phyloP scores from a whole-genome alignment of 2,329 filamentous ascomycete genomes.

The Ceratocystis harringtonii region DNA sequence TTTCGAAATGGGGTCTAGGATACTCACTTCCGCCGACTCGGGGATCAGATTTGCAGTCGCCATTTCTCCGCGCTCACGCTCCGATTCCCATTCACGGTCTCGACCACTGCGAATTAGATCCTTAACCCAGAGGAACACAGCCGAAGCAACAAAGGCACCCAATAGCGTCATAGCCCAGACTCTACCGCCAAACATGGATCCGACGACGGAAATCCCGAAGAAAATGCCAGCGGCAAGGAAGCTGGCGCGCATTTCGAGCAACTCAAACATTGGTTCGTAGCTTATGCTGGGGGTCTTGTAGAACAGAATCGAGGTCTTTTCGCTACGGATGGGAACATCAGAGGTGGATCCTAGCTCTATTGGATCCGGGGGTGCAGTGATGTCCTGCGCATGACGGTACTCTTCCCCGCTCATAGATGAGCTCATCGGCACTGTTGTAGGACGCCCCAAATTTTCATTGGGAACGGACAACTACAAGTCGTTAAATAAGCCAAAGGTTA shows the following conservation, averaged over 20 bases:
- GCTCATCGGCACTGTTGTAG: slow-evolving; percentile 57
- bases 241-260: slow-evolving; percentile 60
- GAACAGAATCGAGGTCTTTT: slow-evolving; percentile 93
- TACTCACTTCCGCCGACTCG: slow-evolving; percentile 56
- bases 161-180: slow-evolving; percentile 64
- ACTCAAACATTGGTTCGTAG: slow-evolving; percentile 74
- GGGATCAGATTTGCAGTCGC: slow-evolving; percentile 80
- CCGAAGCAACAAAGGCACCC: slow-evolving; percentile 54
- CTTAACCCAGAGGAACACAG: slow-evolving; percentile 79
- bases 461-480: slow-evolving; percentile 55
- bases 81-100: slow-evolving; percentile 75
- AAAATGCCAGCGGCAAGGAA: slow-evolving; percentile 57
- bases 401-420: slow-evolving; percentile 57
- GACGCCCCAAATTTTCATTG: slow-evolving; percentile 72
- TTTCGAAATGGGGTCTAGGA: background rate
- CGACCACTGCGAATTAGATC: slow-evolving; percentile 70
- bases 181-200: slow-evolving; percentile 63
- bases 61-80: slow-evolving; percentile 70
- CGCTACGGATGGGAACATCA: slow-evolving; percentile 87
- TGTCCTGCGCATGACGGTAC: slow-evolving; percentile 73
- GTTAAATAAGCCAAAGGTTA: background rate
- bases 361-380: slow-evolving; percentile 81
- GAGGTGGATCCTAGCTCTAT: slow-evolving; percentile 68
- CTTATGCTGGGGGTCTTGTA: slow-evolving; percentile 83
- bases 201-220: slow-evolving; percentile 57